Evolutionary conservation across 495 filamentous ascomycete species (phyloP).

Genomic region (Aspergillus taichungensis): DNA sequence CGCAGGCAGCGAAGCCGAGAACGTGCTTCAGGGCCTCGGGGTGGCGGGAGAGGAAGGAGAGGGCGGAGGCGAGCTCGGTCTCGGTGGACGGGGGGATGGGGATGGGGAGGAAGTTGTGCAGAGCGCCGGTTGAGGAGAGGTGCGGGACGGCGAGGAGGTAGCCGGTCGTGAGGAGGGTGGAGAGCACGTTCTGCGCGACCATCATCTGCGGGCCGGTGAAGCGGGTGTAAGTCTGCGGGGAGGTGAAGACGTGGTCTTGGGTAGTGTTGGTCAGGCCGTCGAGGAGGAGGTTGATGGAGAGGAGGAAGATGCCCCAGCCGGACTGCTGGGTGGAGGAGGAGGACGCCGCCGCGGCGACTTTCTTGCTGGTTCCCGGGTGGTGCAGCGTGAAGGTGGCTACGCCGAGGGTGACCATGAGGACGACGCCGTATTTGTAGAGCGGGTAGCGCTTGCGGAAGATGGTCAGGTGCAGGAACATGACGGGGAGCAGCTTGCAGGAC

Average conservation of each 20-base stretch:
- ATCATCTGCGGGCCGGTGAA: conserved; percentile 97
- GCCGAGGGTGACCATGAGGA: conserved; percentile 78
- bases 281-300: conserved; percentile 88
- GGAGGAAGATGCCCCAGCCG: conserved; percentile 74
- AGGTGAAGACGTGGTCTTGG: conserved; percentile 86
- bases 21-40: conserved; percentile 78
- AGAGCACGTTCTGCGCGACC: conserved; percentile 91
- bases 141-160: conserved; percentile 76
- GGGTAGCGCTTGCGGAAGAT: conserved; percentile 87
- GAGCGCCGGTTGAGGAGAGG: conserved; percentile 54
- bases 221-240: conserved; percentile 49
- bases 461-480: conserved; percentile 93
- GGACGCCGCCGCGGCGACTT: conserved; percentile 46
- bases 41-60: conserved; percentile 68
- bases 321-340: conserved; percentile 33
- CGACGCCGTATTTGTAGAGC: conserved; percentile 92
- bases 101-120: conserved; percentile 59
- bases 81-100: conserved; percentile 41
- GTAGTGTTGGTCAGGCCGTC: conserved; percentile 95
- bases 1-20: conserved; percentile 83
- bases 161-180: conserved; percentile 58
- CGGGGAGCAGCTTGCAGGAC: conserved; percentile 91
- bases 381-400: conserved; percentile 92
- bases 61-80: conserved; percentile 68
- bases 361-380: conserved; percentile 64